Conservation (phyloP, 176 grass and related monocot genomes). For the Tillandsia leiboldiana region DNA sequence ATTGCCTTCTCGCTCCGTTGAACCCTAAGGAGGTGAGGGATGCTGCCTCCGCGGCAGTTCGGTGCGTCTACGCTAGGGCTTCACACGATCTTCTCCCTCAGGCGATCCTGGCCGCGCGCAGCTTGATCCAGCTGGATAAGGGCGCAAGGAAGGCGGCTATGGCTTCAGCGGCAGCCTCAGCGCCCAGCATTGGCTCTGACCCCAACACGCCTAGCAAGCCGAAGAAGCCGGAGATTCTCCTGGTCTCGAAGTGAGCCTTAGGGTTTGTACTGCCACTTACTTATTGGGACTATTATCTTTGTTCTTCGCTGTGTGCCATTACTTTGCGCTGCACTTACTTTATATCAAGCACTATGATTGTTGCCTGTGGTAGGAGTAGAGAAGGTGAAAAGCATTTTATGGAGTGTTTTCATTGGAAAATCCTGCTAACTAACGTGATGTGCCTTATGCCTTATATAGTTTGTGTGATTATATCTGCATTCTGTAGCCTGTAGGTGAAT, state of each 20-base stretch:
- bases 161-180: conserved; percentile 4
- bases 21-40: conserved; percentile 66
- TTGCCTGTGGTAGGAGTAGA: no score
- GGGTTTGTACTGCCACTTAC: no score
- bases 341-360: no score
- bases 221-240: conserved; percentile 47
- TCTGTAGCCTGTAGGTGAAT: no score
- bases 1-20: conserved; percentile 77
- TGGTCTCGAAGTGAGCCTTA: conserved; percentile 52
- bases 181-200: conserved; percentile 47
- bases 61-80: conserved; percentile 73
- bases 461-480: no score
- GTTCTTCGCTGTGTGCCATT: no score
- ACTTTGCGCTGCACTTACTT: no score
- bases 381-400: no score
- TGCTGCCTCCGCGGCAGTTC: conserved; percentile 52
- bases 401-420: no score
- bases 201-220: conserved; percentile 85
- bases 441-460: no score
- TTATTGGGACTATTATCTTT: no score
- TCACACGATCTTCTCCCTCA: conserved; percentile 81
- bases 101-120: conserved; percentile 76
- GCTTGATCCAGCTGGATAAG: conserved; percentile 92
- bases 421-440: no score
- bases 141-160: conserved; percentile 49